Evolutionary conservation across 208 protist species (phyloP).

Genomic region (Trichomonas gallinae): DNA sequence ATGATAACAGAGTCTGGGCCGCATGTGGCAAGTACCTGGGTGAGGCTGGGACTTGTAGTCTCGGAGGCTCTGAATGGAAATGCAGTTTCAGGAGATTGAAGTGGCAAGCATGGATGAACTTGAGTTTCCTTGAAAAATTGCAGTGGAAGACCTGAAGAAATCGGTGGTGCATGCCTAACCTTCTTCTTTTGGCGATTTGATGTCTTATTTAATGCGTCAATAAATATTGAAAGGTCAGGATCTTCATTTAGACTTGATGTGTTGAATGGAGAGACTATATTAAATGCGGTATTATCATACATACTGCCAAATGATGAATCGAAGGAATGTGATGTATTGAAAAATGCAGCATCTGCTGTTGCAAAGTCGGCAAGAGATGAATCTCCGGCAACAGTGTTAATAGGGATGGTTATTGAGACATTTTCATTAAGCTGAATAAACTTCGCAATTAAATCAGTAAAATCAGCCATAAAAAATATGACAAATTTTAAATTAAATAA

Average conservation of each 20-base stretch:
- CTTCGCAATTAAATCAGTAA: not conserved
- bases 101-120: not conserved
- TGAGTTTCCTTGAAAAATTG: not conserved
- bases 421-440: not conserved
- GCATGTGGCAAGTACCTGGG: not conserved
- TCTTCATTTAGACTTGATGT: not conserved
- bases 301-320: not conserved
- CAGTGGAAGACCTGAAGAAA: not conserved
- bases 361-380: not conserved
- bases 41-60: not conserved
- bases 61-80: not conserved
- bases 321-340: not conserved
- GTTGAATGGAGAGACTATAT: not conserved
- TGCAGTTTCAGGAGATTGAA: not conserved
- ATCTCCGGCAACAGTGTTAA: not conserved
- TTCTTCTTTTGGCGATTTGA: not conserved
- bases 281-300: not conserved
- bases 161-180: not conserved
- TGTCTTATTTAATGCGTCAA: not conserved
- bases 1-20: not conserved
- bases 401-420: not conserved
- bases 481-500: no score
- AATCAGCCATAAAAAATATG: not conserved
- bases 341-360: not conserved
- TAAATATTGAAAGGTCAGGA: not conserved